Base-by-base conservation (phyloP, 2,329 filamentous ascomycete species). In the Xylariaceae sp. region DNA sequence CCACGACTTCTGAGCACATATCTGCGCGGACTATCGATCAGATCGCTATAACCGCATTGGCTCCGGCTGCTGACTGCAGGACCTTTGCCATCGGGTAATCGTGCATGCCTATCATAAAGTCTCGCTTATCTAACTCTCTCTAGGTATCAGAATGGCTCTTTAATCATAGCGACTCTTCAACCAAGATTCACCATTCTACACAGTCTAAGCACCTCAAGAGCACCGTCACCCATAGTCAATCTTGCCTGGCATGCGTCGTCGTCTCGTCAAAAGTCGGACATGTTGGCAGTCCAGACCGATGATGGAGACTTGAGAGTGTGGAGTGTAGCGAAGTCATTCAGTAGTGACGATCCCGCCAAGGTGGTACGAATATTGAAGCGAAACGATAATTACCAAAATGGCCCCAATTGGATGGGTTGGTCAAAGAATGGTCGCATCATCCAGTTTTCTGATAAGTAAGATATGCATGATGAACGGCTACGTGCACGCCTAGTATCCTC, bases 371-470 rank as follows among this genome's bases (percentile, higher is more conserved):
- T 95, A 23, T 76, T 99, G 42, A 93, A 91, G 70, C 82, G 89
- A 64, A 86, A 86, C 6, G 92, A 96, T 57, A 86, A 86, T 60
- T 86, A 82, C 61, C 77, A 84, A 27, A 75, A 84, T 2, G 91
- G 91, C 1, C 88, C 90, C 30, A 96, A 96, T 70, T 99, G 94
- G 94, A 92, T 97, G 79, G 89, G 86, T 16, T 99, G 94, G 94
- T 97, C 94, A 0, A 97, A 97, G 75, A 97, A 96, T 75, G 94
- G 94, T 32, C 88, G 92, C 62, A 92, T 99, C 61, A 86, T 99
- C 59, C 94, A 99, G 73, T 92, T 86, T 72, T 89, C 90, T 4
- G 91, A 97, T 73, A 86, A 87, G 92, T 96, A 79, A 77, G 90
- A 45, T 33, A 51, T 50, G 37, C 52, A 55, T 39, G 58, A 46